These are phyloP conservation scores for Solanum rostratum DNA, from an alignment of 257 asterid genomes.

Conservation along the genomic window DNA sequence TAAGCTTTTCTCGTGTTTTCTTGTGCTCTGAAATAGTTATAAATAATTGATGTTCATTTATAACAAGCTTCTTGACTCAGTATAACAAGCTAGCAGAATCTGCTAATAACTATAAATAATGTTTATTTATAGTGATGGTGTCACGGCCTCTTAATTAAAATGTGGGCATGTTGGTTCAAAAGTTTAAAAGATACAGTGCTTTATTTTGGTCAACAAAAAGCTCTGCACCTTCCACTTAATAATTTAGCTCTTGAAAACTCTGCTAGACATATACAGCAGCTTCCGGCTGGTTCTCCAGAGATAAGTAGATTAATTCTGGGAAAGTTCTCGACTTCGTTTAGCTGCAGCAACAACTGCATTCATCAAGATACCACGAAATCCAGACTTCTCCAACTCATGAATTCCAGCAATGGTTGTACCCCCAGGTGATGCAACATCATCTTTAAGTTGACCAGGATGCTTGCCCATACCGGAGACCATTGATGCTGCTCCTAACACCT, in stretches of 20 bases:
- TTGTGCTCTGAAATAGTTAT: background rate
- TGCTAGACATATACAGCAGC: background rate
- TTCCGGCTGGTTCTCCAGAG: background rate
- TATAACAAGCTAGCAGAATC: background rate
- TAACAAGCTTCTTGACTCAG: background rate
- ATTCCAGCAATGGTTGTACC: slow-evolving; percentile 91
- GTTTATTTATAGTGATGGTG: background rate
- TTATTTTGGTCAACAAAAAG: background rate
- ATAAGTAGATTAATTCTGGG: slow-evolving; percentile 23
- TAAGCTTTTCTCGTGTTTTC: background rate
- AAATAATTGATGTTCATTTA: background rate
- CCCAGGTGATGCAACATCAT: slow-evolving; percentile 92
- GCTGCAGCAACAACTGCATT: slow-evolving; percentile 96
- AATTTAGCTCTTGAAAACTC: background rate
- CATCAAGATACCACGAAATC: slow-evolving; percentile 79
- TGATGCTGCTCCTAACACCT: slow-evolving; percentile 95
- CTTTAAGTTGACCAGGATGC: slow-evolving; percentile 94
- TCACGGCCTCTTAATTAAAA: background rate
- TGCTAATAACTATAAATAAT: background rate
- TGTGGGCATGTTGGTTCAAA: background rate
- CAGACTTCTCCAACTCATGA: slow-evolving; percentile 83
- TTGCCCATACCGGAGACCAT: slow-evolving; percentile 49
- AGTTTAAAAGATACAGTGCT: background rate
- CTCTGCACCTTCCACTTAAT: background rate
- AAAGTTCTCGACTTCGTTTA: slow-evolving; percentile 68